Conservation (phyloP, 768 basidiomycete genomes). For the Pisolithus orientalis region DNA sequence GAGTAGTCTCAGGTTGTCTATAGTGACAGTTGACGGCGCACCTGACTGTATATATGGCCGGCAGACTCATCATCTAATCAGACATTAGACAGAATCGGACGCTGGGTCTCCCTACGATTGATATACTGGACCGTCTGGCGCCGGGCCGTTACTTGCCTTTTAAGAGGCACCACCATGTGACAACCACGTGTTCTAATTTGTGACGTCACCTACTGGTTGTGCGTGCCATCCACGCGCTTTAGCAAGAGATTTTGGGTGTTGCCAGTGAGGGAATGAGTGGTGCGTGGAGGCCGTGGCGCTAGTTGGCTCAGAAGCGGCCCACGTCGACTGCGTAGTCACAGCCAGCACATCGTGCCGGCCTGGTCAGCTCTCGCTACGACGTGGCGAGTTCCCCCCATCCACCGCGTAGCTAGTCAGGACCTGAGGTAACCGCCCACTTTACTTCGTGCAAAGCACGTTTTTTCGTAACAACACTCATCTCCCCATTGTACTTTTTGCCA, state of each 20-base stretch:
- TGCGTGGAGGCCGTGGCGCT: background rate
- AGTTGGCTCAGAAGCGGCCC: background rate
- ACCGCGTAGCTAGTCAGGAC: conserved; percentile 5
- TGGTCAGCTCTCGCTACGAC: background rate
- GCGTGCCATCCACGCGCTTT: background rate
- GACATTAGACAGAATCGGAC: no score
- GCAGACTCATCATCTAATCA: no score
- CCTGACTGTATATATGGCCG: no score
- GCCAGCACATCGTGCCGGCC: background rate
- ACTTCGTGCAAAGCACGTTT: conserved; percentile 28
- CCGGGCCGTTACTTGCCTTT: background rate
- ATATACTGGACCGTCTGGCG: no score
- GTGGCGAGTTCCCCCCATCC: conserved; percentile 5
- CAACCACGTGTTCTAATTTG: background rate
- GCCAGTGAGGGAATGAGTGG: background rate
- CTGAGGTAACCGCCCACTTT: conserved; percentile 5
- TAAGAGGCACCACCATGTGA: background rate
- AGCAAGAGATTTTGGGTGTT: no score
- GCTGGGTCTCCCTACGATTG: no score
- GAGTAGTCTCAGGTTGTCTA: no score
- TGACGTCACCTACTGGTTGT: background rate
- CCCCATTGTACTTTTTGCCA: conserved; percentile 22
- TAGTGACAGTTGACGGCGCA: no score
- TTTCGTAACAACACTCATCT: conserved; percentile 22
- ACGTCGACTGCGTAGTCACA: background rate